Percentiles rank a stretch among this genome's conserved stretches.
Conservation (phyloP, 768 basidiomycete species). For the Leucosporidium scottii region DNA sequence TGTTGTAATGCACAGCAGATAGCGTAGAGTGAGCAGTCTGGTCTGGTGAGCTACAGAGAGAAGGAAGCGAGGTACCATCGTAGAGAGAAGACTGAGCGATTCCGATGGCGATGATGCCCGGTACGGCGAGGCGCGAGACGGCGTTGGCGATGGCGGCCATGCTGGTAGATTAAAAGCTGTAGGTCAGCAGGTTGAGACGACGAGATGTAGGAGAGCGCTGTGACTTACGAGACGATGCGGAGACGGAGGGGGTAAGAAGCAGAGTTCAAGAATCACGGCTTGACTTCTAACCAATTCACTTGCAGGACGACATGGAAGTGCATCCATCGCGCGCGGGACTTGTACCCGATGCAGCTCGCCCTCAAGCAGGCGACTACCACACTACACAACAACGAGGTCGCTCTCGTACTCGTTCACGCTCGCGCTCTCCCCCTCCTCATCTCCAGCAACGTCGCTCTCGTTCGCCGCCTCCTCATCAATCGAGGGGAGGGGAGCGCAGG, state of each 20-base stretch:
- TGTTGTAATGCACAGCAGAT: background rate
- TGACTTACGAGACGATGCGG: background rate
- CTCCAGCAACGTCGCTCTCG: background rate
- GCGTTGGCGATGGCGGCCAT: conserved; percentile 27
- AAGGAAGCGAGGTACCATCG: conserved; percentile 40
- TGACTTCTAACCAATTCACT: background rate
- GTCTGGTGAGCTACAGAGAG: no score
- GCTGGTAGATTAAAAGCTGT: background rate
- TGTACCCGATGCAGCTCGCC: conserved; percentile 9
- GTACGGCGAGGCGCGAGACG: conserved; percentile 49
- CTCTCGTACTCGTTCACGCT: conserved; percentile 1
- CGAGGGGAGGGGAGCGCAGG: conserved; percentile 1
- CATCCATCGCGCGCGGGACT: conserved; percentile 2
- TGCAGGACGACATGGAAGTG: background rate
- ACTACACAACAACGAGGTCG: background rate
- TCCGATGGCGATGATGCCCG: conserved; percentile 52
- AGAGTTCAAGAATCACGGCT: background rate
- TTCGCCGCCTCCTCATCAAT: conserved; percentile 6
- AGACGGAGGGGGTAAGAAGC: background rate
- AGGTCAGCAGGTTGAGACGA: background rate
- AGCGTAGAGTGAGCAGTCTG: background rate
- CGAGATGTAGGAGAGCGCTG: background rate
- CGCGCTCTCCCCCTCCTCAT: conserved; percentile 7
- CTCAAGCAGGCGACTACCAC: conserved; percentile 4
- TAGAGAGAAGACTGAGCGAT: conserved; percentile 52